Evolutionary conservation across 805 yeast genomes (phyloP).

Genomic region (Wickerhamomyces alni): DNA sequence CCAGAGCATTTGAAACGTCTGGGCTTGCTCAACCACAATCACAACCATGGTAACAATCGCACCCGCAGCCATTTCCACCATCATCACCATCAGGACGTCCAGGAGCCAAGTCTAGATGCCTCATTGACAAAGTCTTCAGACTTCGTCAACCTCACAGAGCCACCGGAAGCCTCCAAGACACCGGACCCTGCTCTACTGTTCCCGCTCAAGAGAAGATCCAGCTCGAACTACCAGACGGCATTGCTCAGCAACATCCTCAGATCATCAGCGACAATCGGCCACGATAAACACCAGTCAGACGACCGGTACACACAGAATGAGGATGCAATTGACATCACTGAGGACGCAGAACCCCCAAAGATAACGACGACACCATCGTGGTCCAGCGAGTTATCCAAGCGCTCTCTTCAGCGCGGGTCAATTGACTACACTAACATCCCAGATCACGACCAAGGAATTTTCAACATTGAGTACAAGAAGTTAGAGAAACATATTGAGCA

Average conservation of each 20-base stretch:
- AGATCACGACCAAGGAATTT: conserved; percentile 3
- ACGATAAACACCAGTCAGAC: too few relatives aligned
- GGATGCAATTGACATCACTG: too few relatives aligned
- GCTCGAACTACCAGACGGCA: conserved; percentile 4
- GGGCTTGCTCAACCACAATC: background rate
- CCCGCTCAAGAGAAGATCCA: conserved; percentile 5
- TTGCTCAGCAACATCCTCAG: background rate
- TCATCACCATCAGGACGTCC: background rate
- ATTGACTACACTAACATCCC: conserved; percentile 4
- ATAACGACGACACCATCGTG: too few relatives aligned
- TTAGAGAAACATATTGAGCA: background rate
- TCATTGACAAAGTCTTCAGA: conserved; percentile 5
- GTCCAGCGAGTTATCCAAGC: conserved; percentile 9
- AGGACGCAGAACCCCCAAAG: too few relatives aligned
- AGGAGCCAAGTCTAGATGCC: background rate
- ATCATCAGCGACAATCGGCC: too few relatives aligned
- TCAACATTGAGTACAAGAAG: conserved; percentile 1
- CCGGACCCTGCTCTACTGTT: conserved; percentile 7
- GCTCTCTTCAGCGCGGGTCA: conserved; percentile 8
- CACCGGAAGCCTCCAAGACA: conserved; percentile 13
- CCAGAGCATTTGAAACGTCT: too few relatives aligned
- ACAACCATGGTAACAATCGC: background rate
- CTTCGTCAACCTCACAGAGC: conserved; percentile 4
- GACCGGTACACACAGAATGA: too few relatives aligned
- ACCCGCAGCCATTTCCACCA: background rate